These are phyloP conservation scores for Backusella luteola DNA, from an alignment of 192 early-diverging fungal genomes.

Conservation along the genomic window DNA sequence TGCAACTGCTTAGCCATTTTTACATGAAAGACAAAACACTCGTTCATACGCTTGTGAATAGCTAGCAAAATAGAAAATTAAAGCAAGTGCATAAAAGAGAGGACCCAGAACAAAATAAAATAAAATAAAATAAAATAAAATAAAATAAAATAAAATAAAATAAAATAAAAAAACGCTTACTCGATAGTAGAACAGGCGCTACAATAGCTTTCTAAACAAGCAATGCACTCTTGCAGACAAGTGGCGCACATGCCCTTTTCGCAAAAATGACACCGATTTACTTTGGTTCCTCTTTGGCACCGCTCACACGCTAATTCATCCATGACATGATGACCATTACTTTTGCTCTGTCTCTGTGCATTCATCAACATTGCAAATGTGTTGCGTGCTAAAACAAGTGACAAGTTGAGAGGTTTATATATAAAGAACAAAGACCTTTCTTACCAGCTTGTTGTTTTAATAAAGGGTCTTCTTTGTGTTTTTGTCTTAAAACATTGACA, in stretches of 20 bases:
- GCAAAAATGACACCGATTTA: constrained; percentile 16
- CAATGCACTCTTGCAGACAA: constrained; percentile 13
- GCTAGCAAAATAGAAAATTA: background rate
- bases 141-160: no score
- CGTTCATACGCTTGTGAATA: background rate
- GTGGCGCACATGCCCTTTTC: constrained; percentile 14
- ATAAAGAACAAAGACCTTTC: background rate
- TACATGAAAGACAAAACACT: constrained; percentile 6
- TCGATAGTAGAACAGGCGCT: constrained; percentile 16
- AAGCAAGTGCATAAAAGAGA: background rate
- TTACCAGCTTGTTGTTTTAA: constrained; percentile 13
- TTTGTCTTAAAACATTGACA: constrained; percentile 24
- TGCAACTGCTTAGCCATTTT: background rate
- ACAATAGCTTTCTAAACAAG: constrained; percentile 13
- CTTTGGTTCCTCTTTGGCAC: background rate
- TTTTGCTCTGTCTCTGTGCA: constrained; percentile 9
- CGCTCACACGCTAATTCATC: background rate
- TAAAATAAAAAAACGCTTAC: constrained; percentile 10
- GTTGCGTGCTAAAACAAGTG: background rate
- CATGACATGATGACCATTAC: background rate
- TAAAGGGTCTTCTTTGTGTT: constrained; percentile 11
- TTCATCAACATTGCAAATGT: constrained; percentile 14
- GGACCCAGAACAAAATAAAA: background rate
- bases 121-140: no score
- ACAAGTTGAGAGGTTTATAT: background rate